Evolutionary conservation across 352 stramenopile species (phyloP), one percentile per base, ranked within the genome.

Genomic region (Discostella stelligera): DNA sequence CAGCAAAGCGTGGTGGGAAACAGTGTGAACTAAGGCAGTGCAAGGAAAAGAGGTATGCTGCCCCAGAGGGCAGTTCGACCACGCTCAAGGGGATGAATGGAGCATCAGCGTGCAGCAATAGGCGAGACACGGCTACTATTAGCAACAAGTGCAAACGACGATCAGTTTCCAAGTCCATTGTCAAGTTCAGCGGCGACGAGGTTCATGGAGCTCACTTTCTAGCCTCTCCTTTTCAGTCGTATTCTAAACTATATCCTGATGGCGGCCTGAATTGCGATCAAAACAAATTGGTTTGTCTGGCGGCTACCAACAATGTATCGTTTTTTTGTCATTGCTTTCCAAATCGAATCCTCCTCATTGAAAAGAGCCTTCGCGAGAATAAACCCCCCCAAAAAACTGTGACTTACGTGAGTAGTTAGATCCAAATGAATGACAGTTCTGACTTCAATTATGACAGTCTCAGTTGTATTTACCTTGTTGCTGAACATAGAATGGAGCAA

Each of bases 211-310:
- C 37, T 1, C 37, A 14, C 53, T 25, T 67, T 55, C 16, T 58
- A 20, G 60, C 53, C 21, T 58, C n/a, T 18, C 55, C 66, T 23
- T 67, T 68, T 23, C 53, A 68, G 4, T 32, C 44, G 30, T 68
- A 11, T 23, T 49, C 67, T 23, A 18, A 44, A 23, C 67, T 46
- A 59, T n/a, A 20, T 30, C 18, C 18, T 60, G 44, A 67, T 60
- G 39, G 62, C 52, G 67, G 67, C 9, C 64, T 75, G 23, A 75
- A 75, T 37, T 41, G 67, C 39, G 32, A 3, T 10, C n/a, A 61
- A 32, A 25, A 27, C 55, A 67, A 68, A 41, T 68, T 68, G 13
- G 21, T 75, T 52, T 60, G 55, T 11, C 27, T 61, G 21, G 48
- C 23, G 10, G 0, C 30, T 30, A 68, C 1, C 10, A 62, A 32